Conservation (phyloP, 805 yeast genomes). For the Vanderwaltozyma yarrowii region DNA sequence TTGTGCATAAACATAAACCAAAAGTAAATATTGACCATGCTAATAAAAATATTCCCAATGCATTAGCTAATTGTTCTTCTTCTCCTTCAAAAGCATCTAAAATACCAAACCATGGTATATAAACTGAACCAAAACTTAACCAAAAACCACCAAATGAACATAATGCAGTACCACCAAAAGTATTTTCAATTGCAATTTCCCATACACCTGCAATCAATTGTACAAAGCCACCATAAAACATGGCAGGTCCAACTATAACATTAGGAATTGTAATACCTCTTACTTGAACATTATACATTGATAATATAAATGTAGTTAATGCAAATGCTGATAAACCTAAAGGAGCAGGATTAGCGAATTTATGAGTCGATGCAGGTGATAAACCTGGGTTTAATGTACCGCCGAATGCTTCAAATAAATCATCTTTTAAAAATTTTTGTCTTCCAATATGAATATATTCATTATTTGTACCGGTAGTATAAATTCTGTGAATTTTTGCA, state of each 20-base stretch:
- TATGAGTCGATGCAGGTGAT: conserved; percentile 44
- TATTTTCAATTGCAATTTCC: conserved; percentile 54
- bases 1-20: conserved; percentile 41
- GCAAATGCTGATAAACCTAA: conserved; percentile 54
- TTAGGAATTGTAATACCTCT: conserved; percentile 42
- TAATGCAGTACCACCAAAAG: conserved; percentile 59
- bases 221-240: conserved; percentile 52
- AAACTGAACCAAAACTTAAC: conserved; percentile 53
- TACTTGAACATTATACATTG: conserved; percentile 45
- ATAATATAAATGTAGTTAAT: conserved; percentile 49
- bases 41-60: conserved; percentile 50
- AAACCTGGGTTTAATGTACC: conserved; percentile 73
- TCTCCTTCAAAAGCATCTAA: conserved; percentile 38
- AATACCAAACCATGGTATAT: conserved; percentile 51
- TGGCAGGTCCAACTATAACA: conserved; percentile 46
- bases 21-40: conserved; percentile 59
- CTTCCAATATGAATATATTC: conserved; percentile 64
- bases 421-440: conserved; percentile 53
- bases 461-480: conserved; percentile 38
- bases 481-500: conserved; percentile 14
- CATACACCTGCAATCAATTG: conserved; percentile 57
- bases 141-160: conserved; percentile 62
- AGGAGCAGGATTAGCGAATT: conserved; percentile 59
- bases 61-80: conserved; percentile 33
- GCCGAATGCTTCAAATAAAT: conserved; percentile 61